Evolutionary conservation across 2,329 filamentous ascomycete species (phyloP).

Genomic region (Aspergillus pseudoterreus): DNA sequence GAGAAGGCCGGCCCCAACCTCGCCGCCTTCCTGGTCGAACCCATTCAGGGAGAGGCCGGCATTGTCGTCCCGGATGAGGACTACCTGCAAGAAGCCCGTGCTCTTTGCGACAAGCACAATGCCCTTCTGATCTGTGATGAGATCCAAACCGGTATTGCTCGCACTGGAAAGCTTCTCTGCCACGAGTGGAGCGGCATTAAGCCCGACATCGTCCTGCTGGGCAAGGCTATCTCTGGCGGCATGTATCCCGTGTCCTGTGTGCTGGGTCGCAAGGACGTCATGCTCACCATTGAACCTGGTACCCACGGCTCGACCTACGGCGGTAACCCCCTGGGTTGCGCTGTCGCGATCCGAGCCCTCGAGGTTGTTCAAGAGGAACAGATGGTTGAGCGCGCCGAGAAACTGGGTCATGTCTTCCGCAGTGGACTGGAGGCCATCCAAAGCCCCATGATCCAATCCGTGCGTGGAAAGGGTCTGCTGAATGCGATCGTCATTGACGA

Average conservation of each 20-base stretch:
- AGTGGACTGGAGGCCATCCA: slow-evolving; percentile 71
- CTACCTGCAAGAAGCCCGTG: slow-evolving; percentile 76
- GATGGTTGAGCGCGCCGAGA: slow-evolving; percentile 77
- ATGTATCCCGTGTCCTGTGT: slow-evolving; percentile 99
- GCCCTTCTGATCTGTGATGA: slow-evolving; percentile 96
- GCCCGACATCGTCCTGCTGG: slow-evolving; percentile 89
- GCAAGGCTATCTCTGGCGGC: slow-evolving; percentile 96
- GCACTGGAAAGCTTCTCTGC: slow-evolving; percentile 90
- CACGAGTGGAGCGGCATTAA: slow-evolving; percentile 93
- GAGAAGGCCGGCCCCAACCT: slow-evolving; percentile 78
- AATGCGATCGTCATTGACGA: slow-evolving; percentile 98
- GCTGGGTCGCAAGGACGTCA: slow-evolving; percentile 80
- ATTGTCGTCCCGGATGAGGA: slow-evolving; percentile 90
- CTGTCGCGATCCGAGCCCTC: slow-evolving; percentile 89
- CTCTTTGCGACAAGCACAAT: slow-evolving; percentile 90
- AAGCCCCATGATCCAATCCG: slow-evolving; percentile 72
- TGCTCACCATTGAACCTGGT: slow-evolving; percentile 93
- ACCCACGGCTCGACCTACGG: slow-evolving; percentile 99
- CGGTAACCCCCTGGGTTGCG: slow-evolving; percentile 91
- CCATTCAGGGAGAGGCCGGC: slow-evolving; percentile 95
- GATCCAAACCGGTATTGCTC: slow-evolving; percentile 95
- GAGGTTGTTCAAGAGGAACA: slow-evolving; percentile 92
- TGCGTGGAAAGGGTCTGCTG: slow-evolving; percentile 88
- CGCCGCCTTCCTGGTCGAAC: slow-evolving; percentile 90
- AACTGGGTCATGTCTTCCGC: slow-evolving; percentile 77